Percentiles rank a stretch among this genome's conserved stretches.
phyloP scores from a whole-genome alignment of 2,329 filamentous ascomycete species.

The Pseudogymnoascus sp. region DNA sequence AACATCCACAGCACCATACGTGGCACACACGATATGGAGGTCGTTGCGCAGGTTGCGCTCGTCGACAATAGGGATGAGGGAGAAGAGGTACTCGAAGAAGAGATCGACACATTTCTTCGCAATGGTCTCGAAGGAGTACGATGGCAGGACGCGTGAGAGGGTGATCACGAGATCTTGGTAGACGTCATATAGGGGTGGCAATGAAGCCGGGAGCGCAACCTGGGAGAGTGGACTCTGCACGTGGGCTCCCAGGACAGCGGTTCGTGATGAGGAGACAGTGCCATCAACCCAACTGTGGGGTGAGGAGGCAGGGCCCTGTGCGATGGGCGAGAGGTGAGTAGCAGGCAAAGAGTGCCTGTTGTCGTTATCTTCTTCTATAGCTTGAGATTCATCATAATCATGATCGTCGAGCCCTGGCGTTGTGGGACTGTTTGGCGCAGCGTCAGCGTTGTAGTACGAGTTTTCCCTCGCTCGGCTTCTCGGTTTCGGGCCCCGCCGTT shows the following conservation, averaged over 20 bases:
- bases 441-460: neutral
- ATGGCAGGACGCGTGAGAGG: constrained; percentile 10
- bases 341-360: neutral
- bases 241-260: neutral
- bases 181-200: constrained; percentile 19
- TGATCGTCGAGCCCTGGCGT: neutral
- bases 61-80: constrained; percentile 38
- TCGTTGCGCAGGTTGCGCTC: constrained; percentile 36
- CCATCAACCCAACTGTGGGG: neutral
- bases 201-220: neutral
- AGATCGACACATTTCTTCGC: constrained; percentile 33
- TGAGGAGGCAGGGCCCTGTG: neutral
- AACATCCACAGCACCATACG: neutral
- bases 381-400: neutral
- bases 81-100: constrained; percentile 40
- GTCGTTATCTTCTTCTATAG: neutral
- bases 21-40: constrained; percentile 30
- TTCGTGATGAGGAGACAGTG: neutral
- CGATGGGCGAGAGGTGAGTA: neutral
- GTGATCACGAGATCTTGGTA: constrained; percentile 19
- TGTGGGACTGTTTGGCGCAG: neutral
- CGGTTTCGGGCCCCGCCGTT: neutral
- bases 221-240: constrained; percentile 4
- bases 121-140: constrained; percentile 15
- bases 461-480: neutral